These are phyloP conservation scores for Salix koriyanagi DNA, from an alignment of 345 rosid genomes.

Conservation along the genomic window DNA sequence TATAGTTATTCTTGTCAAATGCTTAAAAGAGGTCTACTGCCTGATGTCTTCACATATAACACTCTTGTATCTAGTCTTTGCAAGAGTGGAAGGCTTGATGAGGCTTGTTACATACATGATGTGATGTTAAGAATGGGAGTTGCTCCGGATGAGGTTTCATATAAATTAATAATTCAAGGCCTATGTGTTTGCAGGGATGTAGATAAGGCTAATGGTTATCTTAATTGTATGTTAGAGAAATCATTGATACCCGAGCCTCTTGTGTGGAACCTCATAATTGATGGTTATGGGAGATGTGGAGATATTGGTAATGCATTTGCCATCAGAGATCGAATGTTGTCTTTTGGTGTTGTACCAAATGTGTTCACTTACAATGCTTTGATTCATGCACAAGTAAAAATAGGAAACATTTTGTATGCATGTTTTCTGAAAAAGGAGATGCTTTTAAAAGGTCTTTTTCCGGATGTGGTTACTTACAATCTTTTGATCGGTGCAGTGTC, in stretches of 20 bases:
- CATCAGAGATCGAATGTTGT: constrained; percentile 51
- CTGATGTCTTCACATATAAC: constrained; percentile 60
- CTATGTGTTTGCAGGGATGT: constrained; percentile 45
- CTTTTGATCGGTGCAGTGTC: constrained; percentile 57
- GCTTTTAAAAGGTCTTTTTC: constrained; percentile 36
- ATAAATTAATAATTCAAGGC: constrained; percentile 54
- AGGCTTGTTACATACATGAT: constrained; percentile 45
- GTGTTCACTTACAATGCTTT: constrained; percentile 64
- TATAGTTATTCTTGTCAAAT: constrained; percentile 49
- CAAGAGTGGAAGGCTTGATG: constrained; percentile 49
- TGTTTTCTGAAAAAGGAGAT: constrained; percentile 45
- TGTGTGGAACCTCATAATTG: constrained; percentile 63
- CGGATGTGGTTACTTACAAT: constrained; percentile 70
- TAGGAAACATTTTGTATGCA: constrained; percentile 38
- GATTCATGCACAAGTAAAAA: constrained; percentile 49
- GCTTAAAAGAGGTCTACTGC: constrained; percentile 60
- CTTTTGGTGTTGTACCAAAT: constrained; percentile 57
- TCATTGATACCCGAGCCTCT: constrained; percentile 46
- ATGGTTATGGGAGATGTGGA: constrained; percentile 55
- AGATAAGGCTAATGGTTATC: constrained; percentile 39
- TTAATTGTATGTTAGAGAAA: constrained; percentile 41
- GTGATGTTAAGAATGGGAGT: constrained; percentile 49
- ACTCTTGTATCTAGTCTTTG: constrained; percentile 60
- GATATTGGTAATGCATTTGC: constrained; percentile 41
- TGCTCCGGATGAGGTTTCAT: constrained; percentile 57